Evolutionary conservation across 192 early-diverging fungal genomes (phyloP), one percentile per base, ranked within the genome.

Genomic region (Backusella luteola): DNA sequence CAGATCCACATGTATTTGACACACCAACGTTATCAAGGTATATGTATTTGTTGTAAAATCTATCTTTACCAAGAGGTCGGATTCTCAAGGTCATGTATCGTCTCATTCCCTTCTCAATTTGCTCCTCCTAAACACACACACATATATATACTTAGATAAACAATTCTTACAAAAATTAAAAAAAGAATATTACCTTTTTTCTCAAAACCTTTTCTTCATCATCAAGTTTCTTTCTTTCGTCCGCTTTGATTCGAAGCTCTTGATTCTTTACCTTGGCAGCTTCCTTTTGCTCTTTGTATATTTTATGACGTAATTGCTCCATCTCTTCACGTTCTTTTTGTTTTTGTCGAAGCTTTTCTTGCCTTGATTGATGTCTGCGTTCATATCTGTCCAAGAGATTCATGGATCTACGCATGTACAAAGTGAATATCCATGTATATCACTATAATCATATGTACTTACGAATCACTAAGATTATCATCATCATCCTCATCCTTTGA

Each of bases 41-140:
- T 84, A 91, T 97, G 77, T 98, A 98, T 67, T 88, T 85, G 79
- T 94, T 96, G 71, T 88, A 90, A 79, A 89, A 97, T 4, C 97
- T 88, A 85, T 98, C 97, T 36, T 74, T 77, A 32, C 96, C 97
- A 42, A 98, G 76, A 1, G 94, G 92, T 17, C 76, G 77, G 73
- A 95, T 80, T 3, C 95, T 89, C 14, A 89, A 87, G 6, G 91
- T 88, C 36, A 86, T 89, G 36, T 80, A 86, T 63, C 88, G 86
- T n/a, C 88, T 85, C 41, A 91, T 75, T 59, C 93, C 91, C 63
- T 86, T 83, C 71, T 96, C 95, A 4, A 95, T 77, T 34, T 90
- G 84, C 32, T 91, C 89, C 69, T 91, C 89, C 73, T 89, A 81
- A 53, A 74, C 0, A n/a, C n/a, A n/a, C n/a, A n/a, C n/a, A n/a